Evolutionary conservation across 305 asterid genomes (phyloP).

Genomic region (Fraxinus latifolia): DNA sequence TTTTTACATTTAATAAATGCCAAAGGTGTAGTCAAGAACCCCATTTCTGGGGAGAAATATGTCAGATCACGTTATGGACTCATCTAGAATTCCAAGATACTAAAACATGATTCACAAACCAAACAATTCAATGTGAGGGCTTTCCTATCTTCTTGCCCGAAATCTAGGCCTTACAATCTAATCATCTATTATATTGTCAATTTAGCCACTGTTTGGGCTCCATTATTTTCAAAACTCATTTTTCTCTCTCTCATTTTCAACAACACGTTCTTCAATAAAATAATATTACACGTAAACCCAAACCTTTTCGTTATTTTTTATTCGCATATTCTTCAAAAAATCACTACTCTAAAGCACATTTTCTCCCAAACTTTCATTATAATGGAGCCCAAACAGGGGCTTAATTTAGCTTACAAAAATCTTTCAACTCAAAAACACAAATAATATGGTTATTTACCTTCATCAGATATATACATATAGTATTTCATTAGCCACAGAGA

Average conservation of each 20-base stretch:
- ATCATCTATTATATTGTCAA: neutral
- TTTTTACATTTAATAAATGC: neutral
- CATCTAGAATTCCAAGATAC: neutral
- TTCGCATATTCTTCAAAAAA: neutral
- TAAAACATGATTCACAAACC: neutral
- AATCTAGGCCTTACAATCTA: neutral
- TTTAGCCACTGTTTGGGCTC: neutral
- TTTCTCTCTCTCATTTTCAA: neutral
- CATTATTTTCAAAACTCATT: neutral
- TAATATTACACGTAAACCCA: neutral
- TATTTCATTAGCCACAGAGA: neutral
- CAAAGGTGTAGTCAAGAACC: neutral
- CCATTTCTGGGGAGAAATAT: neutral
- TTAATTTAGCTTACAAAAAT: neutral
- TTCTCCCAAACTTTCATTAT: neutral
- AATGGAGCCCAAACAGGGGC: neutral
- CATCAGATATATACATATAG: neutral
- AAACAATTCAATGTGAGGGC: neutral
- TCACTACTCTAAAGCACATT: neutral
- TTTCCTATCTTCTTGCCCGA: neutral
- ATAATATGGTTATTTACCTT: neutral
- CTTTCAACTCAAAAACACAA: neutral
- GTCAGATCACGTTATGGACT: neutral
- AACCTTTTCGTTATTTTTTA: neutral
- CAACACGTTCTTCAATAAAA: neutral